Base-by-base conservation (phyloP, 73 alveolate genomes). In the Paramecium tetraurelia region DNA sequence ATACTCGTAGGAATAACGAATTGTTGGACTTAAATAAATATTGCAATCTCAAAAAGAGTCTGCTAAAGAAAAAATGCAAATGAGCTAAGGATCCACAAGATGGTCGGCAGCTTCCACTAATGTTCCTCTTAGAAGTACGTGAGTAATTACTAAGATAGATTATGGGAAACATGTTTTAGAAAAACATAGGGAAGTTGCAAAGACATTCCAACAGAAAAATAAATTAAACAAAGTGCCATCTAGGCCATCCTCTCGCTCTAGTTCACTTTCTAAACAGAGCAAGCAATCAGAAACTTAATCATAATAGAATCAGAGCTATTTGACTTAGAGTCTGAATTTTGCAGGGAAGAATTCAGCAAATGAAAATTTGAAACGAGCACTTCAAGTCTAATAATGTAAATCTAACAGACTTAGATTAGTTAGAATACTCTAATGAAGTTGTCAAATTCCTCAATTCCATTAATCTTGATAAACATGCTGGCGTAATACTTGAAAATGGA, bases 21-120 rank as follows among this genome's bases (percentile, higher is more conserved):
- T 72, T 10, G 57, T 40, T 16, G 86, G 86, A 2, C 38, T 72
- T 21, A 72, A 38, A 72, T 72, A 72, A 72, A 40, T 72, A 72
- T 38, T 36, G 33, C 33, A 72, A 72, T 35, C 36, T 35, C 35
- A 72, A 38, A 72, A 72, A 36, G 86, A 72, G 14, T 33, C 59
- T 29, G 21, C 16, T 72, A 72, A 72, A 18, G 68, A 72, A 38
- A 72, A 58, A 72, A 18, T 38, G 18, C 18, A 5, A 14, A 7
- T 43, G n/a, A 72, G 86, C 16, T 21, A 72, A 21, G 86, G 86
- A 72, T 36, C 59, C 8, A 72, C 86, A 36, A 72, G 86, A 35
- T 72, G 86, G 86, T 72, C 86, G n/a, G 86, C 86, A 29, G 86
- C 86, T 3, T 72, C 86, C 3, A 35, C 59, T 33, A 72, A 33